phyloP scores from a whole-genome alignment of 306 rosid genomes.

The Castanopsis chinensis region DNA sequence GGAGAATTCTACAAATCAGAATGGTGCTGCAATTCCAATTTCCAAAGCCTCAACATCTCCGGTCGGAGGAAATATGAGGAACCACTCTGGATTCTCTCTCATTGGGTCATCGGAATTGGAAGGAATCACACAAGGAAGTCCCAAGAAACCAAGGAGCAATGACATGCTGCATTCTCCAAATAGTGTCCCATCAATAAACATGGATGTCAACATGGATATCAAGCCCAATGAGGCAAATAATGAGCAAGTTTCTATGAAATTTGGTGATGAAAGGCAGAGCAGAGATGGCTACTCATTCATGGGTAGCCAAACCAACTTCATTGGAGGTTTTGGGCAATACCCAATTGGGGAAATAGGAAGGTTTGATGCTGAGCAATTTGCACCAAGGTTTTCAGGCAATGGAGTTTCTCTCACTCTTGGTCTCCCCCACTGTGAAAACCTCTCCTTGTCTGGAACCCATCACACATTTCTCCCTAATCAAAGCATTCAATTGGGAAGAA shows the following conservation, averaged over 20 bases:
- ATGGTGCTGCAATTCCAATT: constrained; percentile 35
- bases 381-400: constrained; percentile 81
- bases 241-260: constrained; percentile 59
- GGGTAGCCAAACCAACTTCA: constrained; percentile 73
- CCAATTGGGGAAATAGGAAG: constrained; percentile 86
- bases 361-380: constrained; percentile 66
- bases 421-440: constrained; percentile 80
- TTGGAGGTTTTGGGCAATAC: constrained; percentile 80
- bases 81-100: constrained; percentile 65
- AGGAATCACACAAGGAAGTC: constrained; percentile 85
- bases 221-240: constrained; percentile 43
- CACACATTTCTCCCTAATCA: constrained; percentile 70
- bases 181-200: constrained; percentile 41
- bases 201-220: constrained; percentile 52
- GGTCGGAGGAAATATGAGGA: constrained; percentile 41
- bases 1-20: constrained; percentile 37
- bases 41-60: constrained; percentile 56
- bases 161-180: constrained; percentile 50
- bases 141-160: constrained; percentile 64
- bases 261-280: constrained; percentile 57
- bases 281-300: constrained; percentile 82
- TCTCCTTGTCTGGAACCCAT: constrained; percentile 61
- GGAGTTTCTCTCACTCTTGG: constrained; percentile 92
- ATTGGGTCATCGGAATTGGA: constrained; percentile 81
- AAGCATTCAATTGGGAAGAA: constrained; percentile 69